Evolutionary conservation across 495 filamentous ascomycete species (phyloP).

Genomic region (Penicillium nucicola): DNA sequence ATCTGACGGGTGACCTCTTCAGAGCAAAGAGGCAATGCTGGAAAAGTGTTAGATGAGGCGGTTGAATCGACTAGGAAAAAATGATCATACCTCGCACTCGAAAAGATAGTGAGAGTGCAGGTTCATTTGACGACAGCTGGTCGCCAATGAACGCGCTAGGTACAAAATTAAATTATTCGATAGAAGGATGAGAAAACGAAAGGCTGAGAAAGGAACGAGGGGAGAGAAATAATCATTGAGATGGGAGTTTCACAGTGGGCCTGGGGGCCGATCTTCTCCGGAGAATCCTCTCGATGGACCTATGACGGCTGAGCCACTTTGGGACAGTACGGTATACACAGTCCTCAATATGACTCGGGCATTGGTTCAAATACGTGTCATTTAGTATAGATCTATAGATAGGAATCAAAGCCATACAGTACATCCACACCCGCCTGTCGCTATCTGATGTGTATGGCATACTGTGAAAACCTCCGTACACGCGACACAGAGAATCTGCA

Average conservation of each 20-base stretch:
- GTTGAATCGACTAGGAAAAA: neutral
- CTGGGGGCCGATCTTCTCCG: constrained; percentile 30
- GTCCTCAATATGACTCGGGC: no score
- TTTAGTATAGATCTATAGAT: no score
- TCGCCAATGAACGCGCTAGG: constrained; percentile 60
- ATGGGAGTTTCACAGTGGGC: constrained; percentile 27
- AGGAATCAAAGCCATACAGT: no score
- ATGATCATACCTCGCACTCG: constrained; percentile 46
- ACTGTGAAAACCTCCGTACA: neutral
- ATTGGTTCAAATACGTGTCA: constrained; percentile 1
- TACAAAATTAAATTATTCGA: constrained; percentile 4
- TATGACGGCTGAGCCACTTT: no score
- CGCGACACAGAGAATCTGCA: no score
- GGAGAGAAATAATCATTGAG: constrained; percentile 13
- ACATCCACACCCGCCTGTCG: neutral
- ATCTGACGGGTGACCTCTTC: constrained; percentile 55
- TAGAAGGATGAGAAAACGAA: neutral
- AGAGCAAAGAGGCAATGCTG: constrained; percentile 48
- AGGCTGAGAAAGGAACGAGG: constrained; percentile 7
- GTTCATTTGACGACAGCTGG: constrained; percentile 61
- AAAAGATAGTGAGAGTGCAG: constrained; percentile 49
- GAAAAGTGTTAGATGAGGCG: neutral
- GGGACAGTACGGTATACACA: no score
- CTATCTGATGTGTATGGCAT: neutral
- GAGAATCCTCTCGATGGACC: constrained; percentile 21